Evolutionary conservation across 2,329 filamentous ascomycete genomes (phyloP).

Genomic region (Colletotrichum agaves): DNA sequence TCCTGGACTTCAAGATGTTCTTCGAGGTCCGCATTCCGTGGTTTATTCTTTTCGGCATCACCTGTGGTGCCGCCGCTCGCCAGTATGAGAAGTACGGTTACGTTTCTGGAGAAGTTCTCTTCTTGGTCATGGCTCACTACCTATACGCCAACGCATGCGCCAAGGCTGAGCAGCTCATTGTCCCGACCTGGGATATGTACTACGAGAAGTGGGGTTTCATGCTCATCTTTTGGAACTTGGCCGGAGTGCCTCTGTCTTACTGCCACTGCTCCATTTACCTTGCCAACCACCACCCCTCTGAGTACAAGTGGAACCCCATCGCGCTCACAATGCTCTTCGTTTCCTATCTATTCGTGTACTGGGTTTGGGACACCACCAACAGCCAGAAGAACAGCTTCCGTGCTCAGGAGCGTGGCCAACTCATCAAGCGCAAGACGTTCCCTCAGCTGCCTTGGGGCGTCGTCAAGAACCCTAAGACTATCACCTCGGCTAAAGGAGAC

Average conservation of each 20-base stretch:
- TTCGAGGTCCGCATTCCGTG: conserved; percentile 92
- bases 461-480: conserved; percentile 81
- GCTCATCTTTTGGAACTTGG: conserved; percentile 97
- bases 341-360: conserved; percentile 86
- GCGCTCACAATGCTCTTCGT: conserved; percentile 73
- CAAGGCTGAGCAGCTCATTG: conserved; percentile 92
- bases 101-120: conserved; percentile 84
- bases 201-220: conserved; percentile 98
- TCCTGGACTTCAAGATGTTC: conserved; percentile 96
- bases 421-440: conserved; percentile 80
- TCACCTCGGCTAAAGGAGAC: conserved; percentile 78
- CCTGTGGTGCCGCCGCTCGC: conserved; percentile 78
- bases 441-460: conserved; percentile 92
- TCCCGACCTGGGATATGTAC: conserved; percentile 95
- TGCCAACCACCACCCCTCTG: conserved; percentile 81
- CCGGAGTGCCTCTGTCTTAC: conserved; percentile 89
- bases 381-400: conserved; percentile 95
- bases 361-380: conserved; percentile 92
- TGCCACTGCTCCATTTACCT: conserved; percentile 94
- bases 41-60: conserved; percentile 87
- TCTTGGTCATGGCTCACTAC: conserved; percentile 89
- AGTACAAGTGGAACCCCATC: conserved; percentile 80
- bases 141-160: conserved; percentile 92
- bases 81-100: conserved; percentile 90
- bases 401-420: conserved; percentile 78